A percentile compares a stretch with the other conserved stretches of the same genome.
Evolutionary conservation across 2,329 filamentous ascomycete species (phyloP).

Genomic region (Epichloe elymi): DNA sequence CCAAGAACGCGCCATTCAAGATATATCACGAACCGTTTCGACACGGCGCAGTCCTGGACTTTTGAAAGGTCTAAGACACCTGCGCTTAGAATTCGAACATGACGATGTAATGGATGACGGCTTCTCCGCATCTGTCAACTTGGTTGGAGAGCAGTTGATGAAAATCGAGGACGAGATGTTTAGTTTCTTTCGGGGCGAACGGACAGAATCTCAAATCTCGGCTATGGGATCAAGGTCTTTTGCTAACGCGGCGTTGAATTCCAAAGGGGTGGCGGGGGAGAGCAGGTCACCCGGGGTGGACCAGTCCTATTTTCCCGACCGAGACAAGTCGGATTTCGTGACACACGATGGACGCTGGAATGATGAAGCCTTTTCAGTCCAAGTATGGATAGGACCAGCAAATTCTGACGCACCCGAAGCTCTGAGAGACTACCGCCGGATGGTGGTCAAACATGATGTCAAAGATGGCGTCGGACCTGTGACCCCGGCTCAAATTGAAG

Average conservation of each 20-base stretch:
- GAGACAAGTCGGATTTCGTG: slow-evolving; percentile 13
- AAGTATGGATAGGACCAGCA: slow-evolving; percentile 35
- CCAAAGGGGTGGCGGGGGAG: background rate
- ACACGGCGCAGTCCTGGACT: slow-evolving; percentile 27
- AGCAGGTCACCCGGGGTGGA: background rate
- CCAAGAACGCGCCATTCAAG: slow-evolving; percentile 35
- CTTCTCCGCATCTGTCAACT: slow-evolving; percentile 17
- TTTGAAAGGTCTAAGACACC: slow-evolving; percentile 37
- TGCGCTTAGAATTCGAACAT: slow-evolving; percentile 41
- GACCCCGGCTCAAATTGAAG: slow-evolving; percentile 34
- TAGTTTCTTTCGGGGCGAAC: slow-evolving; percentile 30
- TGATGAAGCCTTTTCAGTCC: slow-evolving; percentile 12
- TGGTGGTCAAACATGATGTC: slow-evolving; percentile 25
- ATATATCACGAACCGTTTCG: slow-evolving; percentile 11
- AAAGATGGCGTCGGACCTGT: slow-evolving; percentile 29
- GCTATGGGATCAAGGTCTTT: slow-evolving; percentile 5
- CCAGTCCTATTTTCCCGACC: slow-evolving; percentile 4
- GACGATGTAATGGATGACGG: slow-evolving; percentile 25
- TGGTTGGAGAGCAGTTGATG: slow-evolving; percentile 31
- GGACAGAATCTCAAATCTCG: background rate
- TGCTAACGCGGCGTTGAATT: slow-evolving; percentile 3
- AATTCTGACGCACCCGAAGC: slow-evolving; percentile 20
- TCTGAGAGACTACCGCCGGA: slow-evolving; percentile 34
- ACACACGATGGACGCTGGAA: slow-evolving; percentile 14
- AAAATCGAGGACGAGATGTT: slow-evolving; percentile 25